These are phyloP conservation scores for Xylariomycetidae sp. DNA, from an alignment of 2,329 filamentous ascomycete genomes.

Conservation along the genomic window DNA sequence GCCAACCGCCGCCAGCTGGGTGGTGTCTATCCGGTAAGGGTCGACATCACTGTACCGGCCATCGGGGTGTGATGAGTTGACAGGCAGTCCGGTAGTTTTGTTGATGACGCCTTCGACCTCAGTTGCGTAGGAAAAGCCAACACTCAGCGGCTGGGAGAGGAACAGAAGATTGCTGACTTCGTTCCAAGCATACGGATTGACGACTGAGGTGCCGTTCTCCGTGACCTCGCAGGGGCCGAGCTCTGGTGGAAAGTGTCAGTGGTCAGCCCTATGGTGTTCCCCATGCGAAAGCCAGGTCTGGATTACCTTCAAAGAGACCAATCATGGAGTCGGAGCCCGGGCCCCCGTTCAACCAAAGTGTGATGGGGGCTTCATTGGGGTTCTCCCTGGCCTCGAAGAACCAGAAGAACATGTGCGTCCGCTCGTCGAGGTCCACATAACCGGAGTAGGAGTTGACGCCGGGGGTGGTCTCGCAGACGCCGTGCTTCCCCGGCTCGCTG, in stretches of 20 bases:
- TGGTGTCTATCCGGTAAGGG: constrained; percentile 22
- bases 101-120: constrained; percentile 21
- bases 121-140: constrained; percentile 24
- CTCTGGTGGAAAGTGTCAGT: no score
- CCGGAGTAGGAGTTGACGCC: constrained; percentile 42
- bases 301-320: constrained; percentile 39
- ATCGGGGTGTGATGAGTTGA: constrained; percentile 19
- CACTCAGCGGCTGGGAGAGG: constrained; percentile 23
- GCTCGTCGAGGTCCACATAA: constrained; percentile 22
- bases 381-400: constrained; percentile 38
- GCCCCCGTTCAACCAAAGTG: constrained; percentile 44
- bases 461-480: constrained; percentile 45
- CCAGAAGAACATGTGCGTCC: constrained; percentile 39
- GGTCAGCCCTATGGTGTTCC: no score
- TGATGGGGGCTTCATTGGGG: constrained; percentile 34
- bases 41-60: constrained; percentile 24
- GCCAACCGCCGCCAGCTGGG: constrained; percentile 20
- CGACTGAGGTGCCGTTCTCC: constrained; percentile 17
- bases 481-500: constrained; percentile 41
- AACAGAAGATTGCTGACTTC: constrained; percentile 24
- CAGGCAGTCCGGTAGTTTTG: constrained; percentile 17
- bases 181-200: constrained; percentile 18
- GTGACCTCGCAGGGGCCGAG: constrained; percentile 24
- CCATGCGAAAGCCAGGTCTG: no score
- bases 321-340: constrained; percentile 50